phyloP scores from a whole-genome alignment of 2,329 filamentous ascomycete genomes.

The Ascochyta lentis region DNA sequence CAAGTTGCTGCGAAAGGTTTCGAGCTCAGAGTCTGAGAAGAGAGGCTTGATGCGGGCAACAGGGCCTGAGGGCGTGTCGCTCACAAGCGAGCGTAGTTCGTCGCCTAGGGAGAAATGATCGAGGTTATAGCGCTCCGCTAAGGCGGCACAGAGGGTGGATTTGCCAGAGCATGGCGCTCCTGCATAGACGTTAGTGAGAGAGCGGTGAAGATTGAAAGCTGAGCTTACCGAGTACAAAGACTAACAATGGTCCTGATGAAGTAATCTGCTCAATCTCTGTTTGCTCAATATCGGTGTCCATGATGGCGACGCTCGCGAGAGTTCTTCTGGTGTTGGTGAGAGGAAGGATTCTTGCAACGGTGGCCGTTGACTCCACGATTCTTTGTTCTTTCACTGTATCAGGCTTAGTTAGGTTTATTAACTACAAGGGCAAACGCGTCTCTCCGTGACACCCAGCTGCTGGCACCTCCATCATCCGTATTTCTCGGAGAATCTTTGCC shows the following conservation, averaged over 20 bases:
- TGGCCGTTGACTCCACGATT: too few species aligned
- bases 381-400: too few species aligned
- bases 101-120: slow-evolving; percentile 19
- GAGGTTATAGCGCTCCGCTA: slow-evolving; percentile 12
- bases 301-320: background rate
- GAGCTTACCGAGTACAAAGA: slow-evolving; percentile 14
- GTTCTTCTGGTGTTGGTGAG: too few species aligned
- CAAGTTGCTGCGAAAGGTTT: slow-evolving; percentile 1
- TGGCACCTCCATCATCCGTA: background rate
- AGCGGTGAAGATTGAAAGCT: too few species aligned
- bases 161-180: slow-evolving; percentile 23
- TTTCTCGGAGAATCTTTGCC: too few species aligned
- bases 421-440: too few species aligned
- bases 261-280: background rate
- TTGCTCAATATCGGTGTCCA: background rate
- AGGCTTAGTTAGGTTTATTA: too few species aligned
- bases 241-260: background rate
- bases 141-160: slow-evolving; percentile 14
- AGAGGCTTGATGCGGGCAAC: slow-evolving; percentile 10
- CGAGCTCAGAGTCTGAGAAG: slow-evolving; percentile 7
- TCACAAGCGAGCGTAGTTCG: slow-evolving; percentile 18
- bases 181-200: background rate
- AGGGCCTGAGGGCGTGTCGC: background rate
- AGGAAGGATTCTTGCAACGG: too few species aligned
- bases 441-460: too few species aligned